Percentiles rank a stretch among this genome's conserved stretches.
phyloP scores from a whole-genome alignment of 2,329 filamentous ascomycete genomes.

The Pseudocercospora fijiensis region DNA sequence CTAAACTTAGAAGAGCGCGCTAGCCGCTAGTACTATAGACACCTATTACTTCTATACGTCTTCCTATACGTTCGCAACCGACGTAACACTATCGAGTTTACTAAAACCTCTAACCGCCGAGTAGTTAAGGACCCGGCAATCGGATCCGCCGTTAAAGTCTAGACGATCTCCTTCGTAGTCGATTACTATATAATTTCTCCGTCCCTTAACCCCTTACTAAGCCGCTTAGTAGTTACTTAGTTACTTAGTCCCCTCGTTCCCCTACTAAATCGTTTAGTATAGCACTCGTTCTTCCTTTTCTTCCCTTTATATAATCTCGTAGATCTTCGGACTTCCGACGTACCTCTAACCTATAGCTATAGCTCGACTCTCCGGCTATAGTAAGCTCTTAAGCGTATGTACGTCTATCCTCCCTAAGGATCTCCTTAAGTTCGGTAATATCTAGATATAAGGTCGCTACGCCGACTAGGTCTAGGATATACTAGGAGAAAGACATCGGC shows the following conservation, averaged over 20 bases:
- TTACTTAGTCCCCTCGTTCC: too few relatives aligned
- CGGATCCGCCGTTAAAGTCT: too few relatives aligned
- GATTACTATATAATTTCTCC: too few relatives aligned
- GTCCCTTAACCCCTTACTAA: too few relatives aligned
- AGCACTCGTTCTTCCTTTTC: too few relatives aligned
- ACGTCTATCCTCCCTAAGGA: background rate
- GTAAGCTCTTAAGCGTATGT: background rate
- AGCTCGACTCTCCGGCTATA: background rate
- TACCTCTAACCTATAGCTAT: background rate
- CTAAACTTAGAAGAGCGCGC: background rate
- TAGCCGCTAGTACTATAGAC: background rate
- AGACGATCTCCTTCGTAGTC: too few relatives aligned
- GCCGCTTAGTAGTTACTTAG: too few relatives aligned
- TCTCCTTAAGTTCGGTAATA: background rate
- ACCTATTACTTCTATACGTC: background rate
- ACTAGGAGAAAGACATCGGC: background rate
- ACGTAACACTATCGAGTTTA: background rate
- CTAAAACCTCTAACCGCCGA: background rate
- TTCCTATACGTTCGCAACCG: background rate
- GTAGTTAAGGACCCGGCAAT: too few relatives aligned
- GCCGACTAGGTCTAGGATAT: background rate
- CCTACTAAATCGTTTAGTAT: too few relatives aligned
- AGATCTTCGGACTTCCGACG: background rate
- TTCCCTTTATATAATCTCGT: background rate
- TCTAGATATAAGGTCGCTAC: background rate